A percentile compares a stretch with the other conserved stretches of the same genome.
phyloP scores from a whole-genome alignment of 2,329 filamentous ascomycete genomes.

The Apiospora kogelbergensis region DNA sequence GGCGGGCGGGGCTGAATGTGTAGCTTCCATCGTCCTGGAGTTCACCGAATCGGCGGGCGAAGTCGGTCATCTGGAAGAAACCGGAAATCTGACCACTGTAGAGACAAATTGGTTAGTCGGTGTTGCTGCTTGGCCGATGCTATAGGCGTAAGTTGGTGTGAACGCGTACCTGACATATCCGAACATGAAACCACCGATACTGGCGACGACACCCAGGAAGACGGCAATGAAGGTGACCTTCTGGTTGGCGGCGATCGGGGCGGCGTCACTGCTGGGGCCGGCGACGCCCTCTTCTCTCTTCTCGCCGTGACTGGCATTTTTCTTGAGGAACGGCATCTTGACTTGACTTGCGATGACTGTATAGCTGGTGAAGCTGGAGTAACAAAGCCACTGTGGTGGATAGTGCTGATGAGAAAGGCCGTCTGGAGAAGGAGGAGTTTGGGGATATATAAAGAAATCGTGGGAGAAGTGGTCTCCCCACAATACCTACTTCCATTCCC shows the following conservation, averaged over 20 bases:
- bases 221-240: conserved; percentile 38
- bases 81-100: conserved; percentile 59
- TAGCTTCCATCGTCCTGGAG: conserved; percentile 28
- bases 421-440: conserved; percentile 8
- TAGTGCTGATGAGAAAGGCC: background rate
- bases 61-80: conserved; percentile 62
- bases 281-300: conserved; percentile 17
- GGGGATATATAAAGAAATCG: conserved; percentile 9
- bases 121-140: background rate
- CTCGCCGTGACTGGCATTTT: conserved; percentile 24
- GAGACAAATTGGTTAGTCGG: conserved; percentile 12
- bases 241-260: conserved; percentile 19
- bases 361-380: background rate
- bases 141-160: background rate
- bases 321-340: conserved; percentile 31
- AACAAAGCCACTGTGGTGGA: conserved; percentile 2
- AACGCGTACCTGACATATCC: conserved; percentile 52
- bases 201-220: conserved; percentile 51
- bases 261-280: conserved; percentile 14
- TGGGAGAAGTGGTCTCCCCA: conserved; percentile 8
- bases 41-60: conserved; percentile 52
- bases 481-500: background rate
- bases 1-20: conserved; percentile 56
- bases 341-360: background rate
- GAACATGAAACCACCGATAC: conserved; percentile 58